These are phyloP conservation scores for Malus hybrid DNA, from an alignment of 331 rosid species.

Conservation along the genomic window DNA sequence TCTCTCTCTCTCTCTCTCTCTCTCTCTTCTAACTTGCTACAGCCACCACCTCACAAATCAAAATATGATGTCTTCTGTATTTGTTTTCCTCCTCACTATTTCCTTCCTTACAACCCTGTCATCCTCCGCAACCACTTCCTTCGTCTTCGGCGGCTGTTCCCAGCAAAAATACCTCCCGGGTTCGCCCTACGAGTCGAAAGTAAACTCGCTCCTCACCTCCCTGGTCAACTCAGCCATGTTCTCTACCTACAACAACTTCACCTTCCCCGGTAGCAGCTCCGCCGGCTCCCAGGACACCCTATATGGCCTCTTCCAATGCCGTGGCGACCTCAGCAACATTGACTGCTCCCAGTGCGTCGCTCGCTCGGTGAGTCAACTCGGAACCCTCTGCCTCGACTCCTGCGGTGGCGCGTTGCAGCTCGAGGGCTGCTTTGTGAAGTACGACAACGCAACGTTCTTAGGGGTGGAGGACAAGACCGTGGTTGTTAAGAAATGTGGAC, in stretches of 20 bases:
- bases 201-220: constrained; percentile 70
- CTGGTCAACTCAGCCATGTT: constrained; percentile 58
- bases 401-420: constrained; percentile 91
- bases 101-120: constrained; percentile 22
- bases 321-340: constrained; percentile 47
- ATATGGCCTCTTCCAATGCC: constrained; percentile 85
- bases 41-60: not conserved
- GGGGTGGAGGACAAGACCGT: constrained; percentile 83
- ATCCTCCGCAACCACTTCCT: constrained; percentile 29
- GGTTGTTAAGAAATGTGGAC: constrained; percentile 68
- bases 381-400: constrained; percentile 47
- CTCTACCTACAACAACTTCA: constrained; percentile 64
- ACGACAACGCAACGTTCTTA: constrained; percentile 56
- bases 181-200: constrained; percentile 39
- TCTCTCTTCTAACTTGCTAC: not conserved
- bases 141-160: constrained; percentile 79
- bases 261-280: constrained; percentile 13
- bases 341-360: constrained; percentile 61
- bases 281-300: constrained; percentile 29
- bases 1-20: constrained; percentile 1
- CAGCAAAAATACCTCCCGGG: constrained; percentile 49
- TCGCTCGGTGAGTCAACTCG: constrained; percentile 51
- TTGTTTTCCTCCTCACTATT: not conserved
- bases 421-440: constrained; percentile 81
- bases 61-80: not conserved